A percentile compares a stretch with the other conserved stretches of the same genome.
Conservation (phyloP, 2,329 filamentous ascomycete genomes). For the Immersiporthe knoxdaviesiana region DNA sequence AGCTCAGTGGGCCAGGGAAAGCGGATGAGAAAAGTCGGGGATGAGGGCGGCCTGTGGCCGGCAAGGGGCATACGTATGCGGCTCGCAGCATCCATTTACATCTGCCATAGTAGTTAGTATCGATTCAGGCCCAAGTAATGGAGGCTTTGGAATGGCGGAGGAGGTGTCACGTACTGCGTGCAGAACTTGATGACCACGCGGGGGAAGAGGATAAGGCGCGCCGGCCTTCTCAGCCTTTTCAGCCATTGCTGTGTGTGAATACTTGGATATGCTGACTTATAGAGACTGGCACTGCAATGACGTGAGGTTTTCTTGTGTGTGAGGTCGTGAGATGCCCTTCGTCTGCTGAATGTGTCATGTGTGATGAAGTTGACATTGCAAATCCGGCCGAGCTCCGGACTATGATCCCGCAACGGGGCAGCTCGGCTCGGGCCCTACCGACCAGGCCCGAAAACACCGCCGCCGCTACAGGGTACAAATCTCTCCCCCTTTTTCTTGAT, state of each 20-base stretch:
- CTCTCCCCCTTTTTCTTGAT: too few relatives aligned
- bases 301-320: not conserved
- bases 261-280: not conserved
- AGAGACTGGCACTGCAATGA: not conserved
- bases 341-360: not conserved
- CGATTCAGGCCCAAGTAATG: not conserved
- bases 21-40: slow-evolving; percentile 11
- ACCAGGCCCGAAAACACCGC: not conserved
- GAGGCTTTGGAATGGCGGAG: not conserved
- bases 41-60: slow-evolving; percentile 1
- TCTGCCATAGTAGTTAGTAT: slow-evolving; percentile 43
- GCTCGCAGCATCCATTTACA: slow-evolving; percentile 90
- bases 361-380: slow-evolving; percentile 1
- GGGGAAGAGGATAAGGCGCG: slow-evolving; percentile 58
- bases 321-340: not conserved
- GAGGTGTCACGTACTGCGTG: slow-evolving; percentile 53
- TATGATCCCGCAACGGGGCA: not conserved
- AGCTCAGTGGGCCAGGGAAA: slow-evolving; percentile 12
- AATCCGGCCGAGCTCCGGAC: slow-evolving; percentile 9
- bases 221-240: slow-evolving; percentile 26
- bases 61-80: slow-evolving; percentile 69
- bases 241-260: slow-evolving; percentile 29
- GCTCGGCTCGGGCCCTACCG: slow-evolving; percentile 1
- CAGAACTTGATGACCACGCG: slow-evolving; percentile 89
- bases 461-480: too few relatives aligned